Base-by-base conservation (phyloP, 805 yeast species). In the Cephaloascus fragrans region DNA sequence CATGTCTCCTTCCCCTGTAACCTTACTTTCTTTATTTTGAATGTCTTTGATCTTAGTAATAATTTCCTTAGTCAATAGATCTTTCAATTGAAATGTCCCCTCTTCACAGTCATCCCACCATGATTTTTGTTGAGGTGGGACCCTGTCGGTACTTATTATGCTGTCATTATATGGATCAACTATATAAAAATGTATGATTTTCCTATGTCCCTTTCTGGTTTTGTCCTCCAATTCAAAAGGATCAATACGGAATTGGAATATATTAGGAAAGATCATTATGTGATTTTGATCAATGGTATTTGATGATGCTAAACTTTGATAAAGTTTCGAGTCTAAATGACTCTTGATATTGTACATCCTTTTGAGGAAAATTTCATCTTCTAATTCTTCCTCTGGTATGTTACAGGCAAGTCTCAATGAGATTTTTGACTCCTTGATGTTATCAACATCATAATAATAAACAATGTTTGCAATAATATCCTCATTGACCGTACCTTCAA, bases 401-500 rank as follows among this genome's bases (percentile, higher is more conserved):
- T 56, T 55, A 41, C 44, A 52, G 3, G 51, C 50, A 6, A 43
- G 39, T 41, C 64, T 45, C 44, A 65, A 64, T 2, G 58, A 45
- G 9, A 66, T 42, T 15, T 41, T 47, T 2, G 67, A 59, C 26
- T 57, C 62, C 1, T 56, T 44, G 34, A 66, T 62, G 44, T 66
- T 66, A n/a, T 60, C 63, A 18, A 48, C 39, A 37, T 66, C 70
- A 39, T 63, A 64, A 44, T 65, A 66, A 46, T 63, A 66, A 26
- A 65, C 45, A 3, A 58, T 51, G 2, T 69, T 63, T 2, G 70
- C 70, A 4, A 66, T 60, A 34, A 66, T 65, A 40, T 62, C 61
- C 44, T 66, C 72, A 42, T 60, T 61, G 18, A 55, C 53, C 5
- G 64, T 52, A 1, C 71, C 72, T 46, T 66, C 70, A 1, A 65